Conservation (phyloP, 2,329 filamentous ascomycete genomes). For the Cladosporium sphaerospermum region DNA sequence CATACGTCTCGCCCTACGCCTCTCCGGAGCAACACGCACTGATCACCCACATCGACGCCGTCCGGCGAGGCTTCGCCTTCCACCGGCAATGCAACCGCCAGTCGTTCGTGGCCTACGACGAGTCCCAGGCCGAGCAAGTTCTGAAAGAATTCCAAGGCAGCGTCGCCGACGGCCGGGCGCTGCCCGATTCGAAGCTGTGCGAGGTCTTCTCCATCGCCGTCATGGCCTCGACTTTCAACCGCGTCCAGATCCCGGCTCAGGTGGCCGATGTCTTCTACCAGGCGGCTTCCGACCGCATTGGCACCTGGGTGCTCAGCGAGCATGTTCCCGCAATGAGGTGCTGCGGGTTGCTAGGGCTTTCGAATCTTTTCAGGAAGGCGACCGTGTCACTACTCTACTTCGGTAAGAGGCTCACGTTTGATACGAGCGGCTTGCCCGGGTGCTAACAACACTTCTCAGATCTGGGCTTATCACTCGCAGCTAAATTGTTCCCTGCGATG, state of each 20-base stretch:
- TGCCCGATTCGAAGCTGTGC: neutral
- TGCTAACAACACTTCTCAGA: neutral
- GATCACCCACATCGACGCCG: neutral
- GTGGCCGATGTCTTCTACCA: neutral
- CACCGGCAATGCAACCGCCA: conserved; percentile 4
- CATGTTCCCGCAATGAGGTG: neutral
- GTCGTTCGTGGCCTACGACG: neutral
- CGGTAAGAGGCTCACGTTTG: neutral
- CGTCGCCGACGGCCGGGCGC: neutral
- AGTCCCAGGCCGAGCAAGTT: neutral
- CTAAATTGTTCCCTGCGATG: neutral
- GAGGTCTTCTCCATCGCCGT: neutral
- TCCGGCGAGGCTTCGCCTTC: conserved; percentile 2
- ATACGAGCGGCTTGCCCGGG: neutral
- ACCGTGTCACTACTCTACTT: conserved; percentile 7
- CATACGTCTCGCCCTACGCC: neutral
- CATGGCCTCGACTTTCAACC: conserved; percentile 1
- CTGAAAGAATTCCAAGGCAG: neutral
- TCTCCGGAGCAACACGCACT: conserved; percentile 1
- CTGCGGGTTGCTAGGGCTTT: neutral
- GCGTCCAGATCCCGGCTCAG: neutral
- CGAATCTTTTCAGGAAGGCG: conserved; percentile 4
- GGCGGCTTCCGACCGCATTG: neutral
- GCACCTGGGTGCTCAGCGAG: neutral
- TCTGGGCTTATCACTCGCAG: neutral